Conservation (phyloP, 331 rosid species). For the Pyrus hybrid region DNA sequence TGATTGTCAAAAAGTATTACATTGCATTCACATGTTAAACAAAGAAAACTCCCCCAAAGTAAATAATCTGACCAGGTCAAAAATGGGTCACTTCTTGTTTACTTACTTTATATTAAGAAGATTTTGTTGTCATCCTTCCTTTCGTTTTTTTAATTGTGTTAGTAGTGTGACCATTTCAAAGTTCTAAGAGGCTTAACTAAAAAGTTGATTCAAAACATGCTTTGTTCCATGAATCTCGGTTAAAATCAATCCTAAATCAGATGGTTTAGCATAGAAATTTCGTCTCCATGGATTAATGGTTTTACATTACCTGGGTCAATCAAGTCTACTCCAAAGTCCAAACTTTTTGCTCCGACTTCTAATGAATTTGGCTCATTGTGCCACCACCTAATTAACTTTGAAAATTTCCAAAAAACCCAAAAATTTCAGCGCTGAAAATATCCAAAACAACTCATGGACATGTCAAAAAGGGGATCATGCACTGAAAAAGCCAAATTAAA, state of each 20-base stretch:
- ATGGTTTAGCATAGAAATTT: background rate
- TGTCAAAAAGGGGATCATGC: background rate
- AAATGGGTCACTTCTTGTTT: background rate
- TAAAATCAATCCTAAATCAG: background rate
- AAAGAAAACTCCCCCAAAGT: background rate
- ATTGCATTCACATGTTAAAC: background rate
- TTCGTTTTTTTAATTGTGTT: background rate
- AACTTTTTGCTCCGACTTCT: background rate
- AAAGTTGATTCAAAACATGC: background rate
- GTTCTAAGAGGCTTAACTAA: background rate
- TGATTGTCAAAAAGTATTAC: too few relatives aligned
- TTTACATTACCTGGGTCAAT: background rate
- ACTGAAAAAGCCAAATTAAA: background rate
- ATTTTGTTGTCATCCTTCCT: background rate
- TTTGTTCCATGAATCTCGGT: background rate
- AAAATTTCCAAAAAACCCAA: background rate
- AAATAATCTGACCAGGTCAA: background rate
- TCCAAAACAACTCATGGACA: background rate
- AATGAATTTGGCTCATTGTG: background rate
- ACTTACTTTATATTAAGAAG: background rate
- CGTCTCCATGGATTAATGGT: background rate
- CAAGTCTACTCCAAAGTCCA: background rate
- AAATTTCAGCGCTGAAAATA: background rate
- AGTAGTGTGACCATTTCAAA: background rate
- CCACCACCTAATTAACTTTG: background rate